Conservation (phyloP, 2,329 filamentous ascomycete genomes). For the Ceratocystis smalleyi region DNA sequence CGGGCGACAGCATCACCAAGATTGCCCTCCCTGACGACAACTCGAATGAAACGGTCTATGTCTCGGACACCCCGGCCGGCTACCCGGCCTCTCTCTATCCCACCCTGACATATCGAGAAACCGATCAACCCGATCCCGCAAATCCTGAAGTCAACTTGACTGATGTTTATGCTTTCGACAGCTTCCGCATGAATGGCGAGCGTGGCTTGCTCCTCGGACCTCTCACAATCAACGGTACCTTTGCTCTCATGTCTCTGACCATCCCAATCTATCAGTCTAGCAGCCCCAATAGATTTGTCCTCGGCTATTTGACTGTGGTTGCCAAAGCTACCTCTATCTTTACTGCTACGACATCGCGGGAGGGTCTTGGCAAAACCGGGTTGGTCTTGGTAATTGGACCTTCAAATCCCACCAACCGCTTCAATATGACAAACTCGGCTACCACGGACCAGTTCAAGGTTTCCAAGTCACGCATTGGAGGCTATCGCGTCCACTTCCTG, state of each 20-base stretch:
- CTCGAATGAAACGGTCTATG: conserved; percentile 41
- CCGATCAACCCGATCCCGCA: conserved; percentile 28
- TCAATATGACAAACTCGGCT: conserved; percentile 35
- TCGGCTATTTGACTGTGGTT: conserved; percentile 77
- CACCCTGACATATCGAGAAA: conserved; percentile 51
- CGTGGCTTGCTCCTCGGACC: conserved; percentile 62
- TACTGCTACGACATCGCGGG: conserved; percentile 44
- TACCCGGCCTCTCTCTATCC: conserved; percentile 63
- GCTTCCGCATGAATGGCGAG: conserved; percentile 35
- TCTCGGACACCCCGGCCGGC: conserved; percentile 49
- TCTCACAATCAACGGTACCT: conserved; percentile 52
- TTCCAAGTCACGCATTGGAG: conserved; percentile 17
- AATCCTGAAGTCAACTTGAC: conserved; percentile 26
- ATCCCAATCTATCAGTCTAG: conserved; percentile 48
- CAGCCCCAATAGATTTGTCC: conserved; percentile 27
- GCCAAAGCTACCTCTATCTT: conserved; percentile 50
- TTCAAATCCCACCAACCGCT: conserved; percentile 48
- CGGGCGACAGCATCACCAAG: conserved; percentile 31
- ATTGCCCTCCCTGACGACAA: conserved; percentile 47
- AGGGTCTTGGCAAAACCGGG: conserved; percentile 57
- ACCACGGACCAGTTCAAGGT: conserved; percentile 28
- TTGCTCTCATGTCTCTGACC: conserved; percentile 66
- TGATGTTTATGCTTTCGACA: conserved; percentile 26
- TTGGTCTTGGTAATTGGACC: conserved; percentile 58
- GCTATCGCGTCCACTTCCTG: conserved; percentile 37